Evolutionary conservation across 2,329 filamentous ascomycete genomes (phyloP).

Genomic region (Colletotrichum caudatum): DNA sequence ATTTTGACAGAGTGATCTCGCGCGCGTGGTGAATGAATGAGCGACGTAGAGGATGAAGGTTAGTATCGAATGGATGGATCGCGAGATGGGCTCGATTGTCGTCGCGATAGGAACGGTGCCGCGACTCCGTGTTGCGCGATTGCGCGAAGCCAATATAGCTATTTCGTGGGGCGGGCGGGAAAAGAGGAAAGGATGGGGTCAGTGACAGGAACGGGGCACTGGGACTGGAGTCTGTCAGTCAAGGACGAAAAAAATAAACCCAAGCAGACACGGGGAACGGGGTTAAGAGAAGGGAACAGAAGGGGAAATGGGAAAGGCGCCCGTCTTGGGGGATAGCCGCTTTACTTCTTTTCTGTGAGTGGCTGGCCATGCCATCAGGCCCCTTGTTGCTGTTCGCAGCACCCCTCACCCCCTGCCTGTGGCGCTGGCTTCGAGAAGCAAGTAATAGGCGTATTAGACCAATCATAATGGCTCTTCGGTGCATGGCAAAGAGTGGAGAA

Average conservation of each 20-base stretch:
- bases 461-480: conserved; percentile 22
- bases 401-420: conserved; percentile 15
- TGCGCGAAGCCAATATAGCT: conserved; percentile 32
- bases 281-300: conserved; percentile 16
- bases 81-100: conserved; percentile 4
- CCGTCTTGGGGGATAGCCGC: conserved; percentile 38
- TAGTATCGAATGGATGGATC: not conserved
- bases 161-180: conserved; percentile 32
- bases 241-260: conserved; percentile 2
- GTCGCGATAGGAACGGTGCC: conserved; percentile 29
- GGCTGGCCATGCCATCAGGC: conserved; percentile 21
- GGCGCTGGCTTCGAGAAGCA: conserved; percentile 20
- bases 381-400: not conserved
- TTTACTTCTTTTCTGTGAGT: conserved; percentile 39
- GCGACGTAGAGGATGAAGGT: not conserved
- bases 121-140: conserved; percentile 25
- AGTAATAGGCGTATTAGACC: not conserved
- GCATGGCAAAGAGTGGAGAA: not conserved
- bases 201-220: conserved; percentile 34
- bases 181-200: conserved; percentile 23
- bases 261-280: conserved; percentile 15
- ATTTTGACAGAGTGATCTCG: conserved; percentile 47
- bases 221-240: conserved; percentile 24
- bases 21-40: conserved; percentile 5
- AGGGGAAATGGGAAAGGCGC: conserved; percentile 9